Evolutionary conservation across 2,329 filamentous ascomycete genomes (phyloP).

Genomic region (Zasmidium angulare): DNA sequence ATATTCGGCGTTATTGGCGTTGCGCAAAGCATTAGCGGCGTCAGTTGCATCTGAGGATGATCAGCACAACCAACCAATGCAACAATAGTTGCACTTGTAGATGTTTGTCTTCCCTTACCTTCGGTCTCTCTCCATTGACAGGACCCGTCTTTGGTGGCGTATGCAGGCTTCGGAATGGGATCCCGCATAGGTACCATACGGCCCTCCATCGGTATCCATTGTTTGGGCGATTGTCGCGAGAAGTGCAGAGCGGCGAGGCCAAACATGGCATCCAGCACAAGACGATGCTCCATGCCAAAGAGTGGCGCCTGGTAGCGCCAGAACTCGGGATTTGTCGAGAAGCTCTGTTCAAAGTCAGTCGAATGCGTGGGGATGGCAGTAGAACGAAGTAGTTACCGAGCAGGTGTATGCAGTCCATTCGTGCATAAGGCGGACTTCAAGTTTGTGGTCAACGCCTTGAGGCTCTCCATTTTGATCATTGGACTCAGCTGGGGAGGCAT

Average conservation of each 20-base stretch:
- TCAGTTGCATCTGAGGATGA: background rate
- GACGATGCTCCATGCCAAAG: slow-evolving; percentile 25
- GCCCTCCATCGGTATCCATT: slow-evolving; percentile 18
- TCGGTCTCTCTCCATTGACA: slow-evolving; percentile 3
- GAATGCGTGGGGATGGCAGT: background rate
- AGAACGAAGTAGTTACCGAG: slow-evolving; percentile 1
- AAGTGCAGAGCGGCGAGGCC: slow-evolving; percentile 27
- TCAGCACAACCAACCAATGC: background rate
- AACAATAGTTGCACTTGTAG: no score
- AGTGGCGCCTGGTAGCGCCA: slow-evolving; percentile 28
- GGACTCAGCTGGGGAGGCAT: background rate
- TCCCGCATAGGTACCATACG: slow-evolving; percentile 16
- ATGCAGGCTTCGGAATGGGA: slow-evolving; percentile 4
- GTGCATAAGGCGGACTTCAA: slow-evolving; percentile 30
- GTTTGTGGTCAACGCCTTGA: slow-evolving; percentile 12
- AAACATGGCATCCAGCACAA: slow-evolving; percentile 27
- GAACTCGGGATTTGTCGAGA: slow-evolving; percentile 26
- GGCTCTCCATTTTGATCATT: background rate
- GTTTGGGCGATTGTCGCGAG: slow-evolving; percentile 17
- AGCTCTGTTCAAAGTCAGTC: slow-evolving; percentile 9
- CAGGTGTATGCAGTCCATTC: slow-evolving; percentile 28
- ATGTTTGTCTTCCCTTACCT: background rate
- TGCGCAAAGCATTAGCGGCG: background rate
- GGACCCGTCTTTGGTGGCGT: background rate
- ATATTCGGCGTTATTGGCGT: slow-evolving; percentile 6